Evolutionary conservation across 495 filamentous ascomycete genomes (phyloP), one percentile per base, ranked within the genome.

Genomic region (Xylaria flabelliformis): DNA sequence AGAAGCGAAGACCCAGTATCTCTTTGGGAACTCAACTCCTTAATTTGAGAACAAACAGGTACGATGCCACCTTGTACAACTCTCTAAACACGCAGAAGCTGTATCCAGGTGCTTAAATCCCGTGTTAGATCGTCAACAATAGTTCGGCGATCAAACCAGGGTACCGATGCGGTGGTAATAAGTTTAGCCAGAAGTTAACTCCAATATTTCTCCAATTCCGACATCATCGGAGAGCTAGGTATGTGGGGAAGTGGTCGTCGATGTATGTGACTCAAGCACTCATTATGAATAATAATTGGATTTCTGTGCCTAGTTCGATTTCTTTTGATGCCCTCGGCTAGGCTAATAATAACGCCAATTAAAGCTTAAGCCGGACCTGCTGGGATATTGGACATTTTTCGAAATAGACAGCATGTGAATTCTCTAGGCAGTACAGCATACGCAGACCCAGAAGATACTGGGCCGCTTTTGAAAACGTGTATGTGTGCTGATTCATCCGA

Each of bases 401-500:
- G 6, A 19, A 59, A 36, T n/a, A 39, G n/a, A 63, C 36, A 15
- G 39, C 39, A 63, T 63, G 61, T 29, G 61, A 63, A 63, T 41
- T 63, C 61, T 63, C 34, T 13, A 12, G 34, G 26, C 24, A 56
- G 53, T 12, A 39, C 39, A 42, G 39, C 39, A 42, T 41, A 39
- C 59, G 59, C 26, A 41, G 61, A 44, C 58, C 34, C 4, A 41
- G 8, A 12, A 15, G 8, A 24, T 41, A 44, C 61, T 4, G 39
- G 39, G 5, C 24, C n/a, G 39, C 61, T 41, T 42, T 21, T 63
- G 4, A 7, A 15, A 15, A 15, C 8, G n/a, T 21, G 21, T 26
- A 26, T 0, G 12, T 9, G 8, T n/a, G 6, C 29, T 26, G 2
- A 7, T 26, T 44, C 21, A 63, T 42, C 61, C 39, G 39, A 63